Conservation (phyloP, 768 basidiomycete genomes). For the Rickenella mellea region DNA sequence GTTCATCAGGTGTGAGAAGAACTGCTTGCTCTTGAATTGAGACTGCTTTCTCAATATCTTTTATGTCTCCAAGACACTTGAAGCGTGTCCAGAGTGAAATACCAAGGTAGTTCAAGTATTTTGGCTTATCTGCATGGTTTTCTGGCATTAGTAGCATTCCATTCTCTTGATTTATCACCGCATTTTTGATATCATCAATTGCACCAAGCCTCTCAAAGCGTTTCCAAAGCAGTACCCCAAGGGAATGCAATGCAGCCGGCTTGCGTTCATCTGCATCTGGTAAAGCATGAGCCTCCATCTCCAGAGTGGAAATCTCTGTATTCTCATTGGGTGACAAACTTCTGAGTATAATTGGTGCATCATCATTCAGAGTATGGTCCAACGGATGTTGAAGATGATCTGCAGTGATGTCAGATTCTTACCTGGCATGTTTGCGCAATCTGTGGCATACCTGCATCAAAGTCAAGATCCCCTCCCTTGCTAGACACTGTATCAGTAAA, state of each 20-base stretch:
- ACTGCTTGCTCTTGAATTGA: constrained; percentile 3
- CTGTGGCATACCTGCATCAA: too few species aligned
- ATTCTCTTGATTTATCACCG: constrained; percentile 1
- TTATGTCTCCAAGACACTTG: background rate
- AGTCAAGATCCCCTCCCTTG: too few species aligned
- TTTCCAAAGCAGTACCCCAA: constrained; percentile 1
- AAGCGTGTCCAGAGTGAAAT: background rate
- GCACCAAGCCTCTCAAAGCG: constrained; percentile 8
- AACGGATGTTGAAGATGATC: too few species aligned
- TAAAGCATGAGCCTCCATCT: too few species aligned
- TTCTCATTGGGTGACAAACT: too few species aligned
- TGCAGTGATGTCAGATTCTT: too few species aligned
- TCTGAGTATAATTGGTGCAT: too few species aligned
- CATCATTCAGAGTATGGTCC: too few species aligned
- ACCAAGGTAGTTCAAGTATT: background rate
- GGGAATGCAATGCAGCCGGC: constrained; percentile 4
- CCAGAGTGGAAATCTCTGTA: too few species aligned
- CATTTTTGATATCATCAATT: constrained; percentile 3
- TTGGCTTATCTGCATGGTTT: background rate
- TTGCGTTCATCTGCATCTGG: too few species aligned
- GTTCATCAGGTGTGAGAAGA: constrained; percentile 3
- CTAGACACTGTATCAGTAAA: too few species aligned
- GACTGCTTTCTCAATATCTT: constrained; percentile 3
- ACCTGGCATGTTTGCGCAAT: too few species aligned
- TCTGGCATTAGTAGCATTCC: constrained; percentile 2